A percentile compares a stretch with the other conserved stretches of the same genome.
Conservation (phyloP, 306 rosid species). For the Vigna radiata region DNA sequence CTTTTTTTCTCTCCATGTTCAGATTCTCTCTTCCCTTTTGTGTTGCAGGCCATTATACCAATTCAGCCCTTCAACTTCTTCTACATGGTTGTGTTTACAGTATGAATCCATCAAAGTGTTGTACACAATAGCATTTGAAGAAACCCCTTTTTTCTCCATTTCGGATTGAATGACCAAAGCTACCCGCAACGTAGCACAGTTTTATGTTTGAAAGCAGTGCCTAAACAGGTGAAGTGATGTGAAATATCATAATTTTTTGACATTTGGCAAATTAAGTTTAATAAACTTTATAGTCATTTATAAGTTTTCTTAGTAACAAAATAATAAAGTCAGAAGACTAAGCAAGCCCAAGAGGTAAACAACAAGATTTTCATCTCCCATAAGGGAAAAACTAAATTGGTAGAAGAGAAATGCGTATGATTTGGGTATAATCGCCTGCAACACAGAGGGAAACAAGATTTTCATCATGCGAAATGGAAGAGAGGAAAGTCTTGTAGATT, state of each 20-base stretch:
- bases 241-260: constrained; percentile 28
- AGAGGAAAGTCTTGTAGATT: constrained; percentile 40
- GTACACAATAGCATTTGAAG: constrained; percentile 71
- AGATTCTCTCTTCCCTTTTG: too few relatives aligned
- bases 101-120: constrained; percentile 81
- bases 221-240: constrained; percentile 16
- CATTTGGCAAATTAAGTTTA: constrained; percentile 5
- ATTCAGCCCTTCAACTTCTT: constrained; percentile 97
- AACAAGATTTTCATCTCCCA: constrained; percentile 17
- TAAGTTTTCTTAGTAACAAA: constrained; percentile 15
- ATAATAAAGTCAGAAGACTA: background rate
- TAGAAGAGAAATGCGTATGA: too few relatives aligned
- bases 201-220: constrained; percentile 27
- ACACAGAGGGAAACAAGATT: too few relatives aligned
- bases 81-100: constrained; percentile 69
- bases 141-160: constrained; percentile 76
- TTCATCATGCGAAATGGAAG: constrained; percentile 46
- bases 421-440: too few relatives aligned
- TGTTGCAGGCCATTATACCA: too few relatives aligned
- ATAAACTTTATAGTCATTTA: background rate
- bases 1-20: too few relatives aligned
- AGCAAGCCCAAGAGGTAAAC: constrained; percentile 1
- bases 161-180: constrained; percentile 83
- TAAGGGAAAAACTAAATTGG: constrained; percentile 35
- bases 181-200: constrained; percentile 46